These are phyloP conservation scores for Penicillium decumbens DNA, from an alignment of 2,329 filamentous ascomycete genomes.

Conservation along the genomic window DNA sequence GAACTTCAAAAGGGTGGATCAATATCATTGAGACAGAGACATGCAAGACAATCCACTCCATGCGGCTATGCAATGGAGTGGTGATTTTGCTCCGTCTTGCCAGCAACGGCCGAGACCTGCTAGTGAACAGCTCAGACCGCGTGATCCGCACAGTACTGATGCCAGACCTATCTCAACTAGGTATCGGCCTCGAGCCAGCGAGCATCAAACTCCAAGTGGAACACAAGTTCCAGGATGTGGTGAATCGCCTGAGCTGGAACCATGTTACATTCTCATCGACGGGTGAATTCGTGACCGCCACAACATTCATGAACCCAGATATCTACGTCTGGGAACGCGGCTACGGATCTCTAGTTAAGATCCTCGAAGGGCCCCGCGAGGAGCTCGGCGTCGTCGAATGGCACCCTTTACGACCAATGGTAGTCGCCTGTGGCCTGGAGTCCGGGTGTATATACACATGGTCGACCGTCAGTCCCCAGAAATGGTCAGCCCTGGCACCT, in stretches of 20 bases:
- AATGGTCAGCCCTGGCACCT: slow-evolving; percentile 93
- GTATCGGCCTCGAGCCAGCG: slow-evolving; percentile 66
- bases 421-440: slow-evolving; percentile 88
- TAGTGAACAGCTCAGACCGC: slow-evolving; percentile 90
- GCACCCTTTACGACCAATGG: slow-evolving; percentile 82
- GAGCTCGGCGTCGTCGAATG: slow-evolving; percentile 96
- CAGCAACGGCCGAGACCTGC: slow-evolving; percentile 75
- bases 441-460: slow-evolving; percentile 92
- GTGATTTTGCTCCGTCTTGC: slow-evolving; percentile 84
- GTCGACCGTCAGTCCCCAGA: slow-evolving; percentile 90
- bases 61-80: slow-evolving; percentile 78
- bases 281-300: slow-evolving; percentile 92
- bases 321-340: slow-evolving; percentile 97
- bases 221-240: slow-evolving; percentile 97
- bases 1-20: slow-evolving; percentile 91
- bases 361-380: slow-evolving; percentile 93
- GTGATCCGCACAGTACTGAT: slow-evolving; percentile 90
- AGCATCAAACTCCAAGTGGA: slow-evolving; percentile 87
- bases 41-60: slow-evolving; percentile 79
- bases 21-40: slow-evolving; percentile 88
- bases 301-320: slow-evolving; percentile 97
- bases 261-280: slow-evolving; percentile 92
- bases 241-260: slow-evolving; percentile 93
- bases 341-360: slow-evolving; percentile 90
- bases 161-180: slow-evolving; percentile 62